Evolutionary conservation across 805 yeast genomes (phyloP).

Genomic region (Lipomyces japonicus): DNA sequence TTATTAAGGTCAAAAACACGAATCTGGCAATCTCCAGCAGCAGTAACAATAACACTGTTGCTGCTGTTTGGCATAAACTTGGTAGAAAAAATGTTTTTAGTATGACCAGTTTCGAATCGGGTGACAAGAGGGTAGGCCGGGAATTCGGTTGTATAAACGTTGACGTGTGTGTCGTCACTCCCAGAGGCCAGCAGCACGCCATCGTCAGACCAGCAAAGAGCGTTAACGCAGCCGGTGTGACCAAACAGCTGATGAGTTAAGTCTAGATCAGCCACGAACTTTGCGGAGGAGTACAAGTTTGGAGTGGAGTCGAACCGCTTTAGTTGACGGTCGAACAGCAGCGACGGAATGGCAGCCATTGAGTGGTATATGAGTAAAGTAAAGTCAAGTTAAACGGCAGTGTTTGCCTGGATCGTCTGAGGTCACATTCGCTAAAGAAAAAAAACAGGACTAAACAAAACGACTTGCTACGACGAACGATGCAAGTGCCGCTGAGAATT

Average conservation of each 20-base stretch:
- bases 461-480: too few species aligned
- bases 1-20: slow-evolving; percentile 26
- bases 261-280: slow-evolving; percentile 18
- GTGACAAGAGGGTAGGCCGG: slow-evolving; percentile 16
- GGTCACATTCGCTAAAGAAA: too few species aligned
- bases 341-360: too few species aligned
- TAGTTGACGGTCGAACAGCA: neutral
- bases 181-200: slow-evolving; percentile 28
- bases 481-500: too few species aligned
- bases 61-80: slow-evolving; percentile 26
- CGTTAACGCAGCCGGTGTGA: slow-evolving; percentile 27
- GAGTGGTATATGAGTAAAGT: too few species aligned
- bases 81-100: slow-evolving; percentile 25
- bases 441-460: too few species aligned
- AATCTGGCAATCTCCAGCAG: slow-evolving; percentile 25
- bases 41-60: slow-evolving; percentile 16
- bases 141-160: slow-evolving; percentile 21
- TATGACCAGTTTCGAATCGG: slow-evolving; percentile 27
- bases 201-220: slow-evolving; percentile 27
- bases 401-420: too few species aligned
- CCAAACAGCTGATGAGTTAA: slow-evolving; percentile 26
- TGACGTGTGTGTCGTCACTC: slow-evolving; percentile 26
- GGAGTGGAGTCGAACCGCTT: neutral
- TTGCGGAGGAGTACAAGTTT: slow-evolving; percentile 10
- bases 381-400: too few species aligned